Conservation (phyloP, 1,284 basidiomycete genomes). For the Violaceomyces palustris region DNA sequence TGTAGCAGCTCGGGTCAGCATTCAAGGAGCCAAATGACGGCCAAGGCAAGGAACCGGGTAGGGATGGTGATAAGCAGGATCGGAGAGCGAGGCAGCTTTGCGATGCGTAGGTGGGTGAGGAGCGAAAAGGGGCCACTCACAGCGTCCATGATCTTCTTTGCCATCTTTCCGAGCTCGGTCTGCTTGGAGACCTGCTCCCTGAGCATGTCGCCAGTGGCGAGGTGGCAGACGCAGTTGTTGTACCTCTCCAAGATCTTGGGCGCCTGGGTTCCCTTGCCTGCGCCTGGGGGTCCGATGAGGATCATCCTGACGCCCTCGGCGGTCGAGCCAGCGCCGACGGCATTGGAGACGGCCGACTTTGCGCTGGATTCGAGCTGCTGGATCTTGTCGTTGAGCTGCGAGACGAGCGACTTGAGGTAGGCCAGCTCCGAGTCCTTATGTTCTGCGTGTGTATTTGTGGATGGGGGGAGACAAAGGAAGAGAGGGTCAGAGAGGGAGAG, state of each 20-base stretch:
- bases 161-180: constrained; percentile 80
- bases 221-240: constrained; percentile 78
- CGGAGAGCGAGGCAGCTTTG: too few species aligned
- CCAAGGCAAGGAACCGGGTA: too few species aligned
- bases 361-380: constrained; percentile 29
- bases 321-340: constrained; percentile 5
- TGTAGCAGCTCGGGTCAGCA: too few species aligned
- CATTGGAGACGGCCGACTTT: constrained; percentile 8
- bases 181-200: constrained; percentile 85
- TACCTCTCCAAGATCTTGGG: constrained; percentile 86
- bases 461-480: constrained; percentile 1
- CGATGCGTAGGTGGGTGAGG: too few species aligned
- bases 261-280: constrained; percentile 98
- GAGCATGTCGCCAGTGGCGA: constrained; percentile 97
- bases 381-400: constrained; percentile 50
- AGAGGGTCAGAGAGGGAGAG: constrained; percentile 2
- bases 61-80: too few species aligned
- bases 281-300: constrained; percentile 90
- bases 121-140: too few species aligned
- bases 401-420: constrained; percentile 49
- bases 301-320: constrained; percentile 64
- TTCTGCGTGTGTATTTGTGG: not conserved
- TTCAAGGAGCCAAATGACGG: too few species aligned
- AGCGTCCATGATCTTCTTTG: constrained; percentile 99
- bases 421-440: constrained; percentile 22